Conservation (phyloP, 2,329 filamentous ascomycete species). For the Trichoderma cornu-damae region DNA sequence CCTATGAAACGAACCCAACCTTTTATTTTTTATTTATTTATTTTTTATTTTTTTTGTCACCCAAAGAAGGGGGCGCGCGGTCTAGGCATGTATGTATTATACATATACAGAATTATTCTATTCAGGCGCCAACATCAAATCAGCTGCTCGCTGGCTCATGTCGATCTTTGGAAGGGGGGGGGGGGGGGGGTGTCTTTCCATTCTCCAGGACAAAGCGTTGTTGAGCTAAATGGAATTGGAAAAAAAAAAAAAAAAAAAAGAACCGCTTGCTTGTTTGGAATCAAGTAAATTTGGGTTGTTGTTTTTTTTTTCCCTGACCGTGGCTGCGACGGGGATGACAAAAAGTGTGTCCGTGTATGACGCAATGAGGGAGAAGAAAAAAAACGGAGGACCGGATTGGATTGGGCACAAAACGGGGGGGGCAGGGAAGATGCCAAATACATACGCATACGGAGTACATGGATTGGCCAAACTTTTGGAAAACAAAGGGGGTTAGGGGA, state of each 20-base stretch:
- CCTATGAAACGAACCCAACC: not conserved
- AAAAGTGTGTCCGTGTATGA: constrained; percentile 5
- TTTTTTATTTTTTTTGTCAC: not conserved
- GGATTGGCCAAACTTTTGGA: not conserved
- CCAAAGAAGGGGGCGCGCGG: no score
- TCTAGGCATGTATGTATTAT: not conserved
- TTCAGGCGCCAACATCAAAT: not conserved
- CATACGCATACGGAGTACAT: no score
- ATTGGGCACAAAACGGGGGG: not conserved
- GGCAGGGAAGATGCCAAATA: no score
- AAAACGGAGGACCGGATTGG: not conserved
- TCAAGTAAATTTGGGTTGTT: no score
- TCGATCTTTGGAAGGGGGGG: not conserved
- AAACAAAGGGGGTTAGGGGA: not conserved
- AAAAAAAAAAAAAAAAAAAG: no score
- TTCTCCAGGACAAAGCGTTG: no score
- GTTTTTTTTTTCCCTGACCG: not conserved
- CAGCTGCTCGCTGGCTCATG: not conserved
- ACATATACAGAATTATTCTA: no score
- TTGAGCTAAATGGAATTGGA: no score
- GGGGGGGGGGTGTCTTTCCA: not conserved
- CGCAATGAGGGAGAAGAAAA: not conserved
- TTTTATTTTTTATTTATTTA: not conserved
- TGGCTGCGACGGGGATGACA: constrained; percentile 4
- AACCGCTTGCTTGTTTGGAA: no score